These are phyloP conservation scores for Prunus yedoensis DNA, from an alignment of 331 rosid genomes.

Conservation along the genomic window DNA sequence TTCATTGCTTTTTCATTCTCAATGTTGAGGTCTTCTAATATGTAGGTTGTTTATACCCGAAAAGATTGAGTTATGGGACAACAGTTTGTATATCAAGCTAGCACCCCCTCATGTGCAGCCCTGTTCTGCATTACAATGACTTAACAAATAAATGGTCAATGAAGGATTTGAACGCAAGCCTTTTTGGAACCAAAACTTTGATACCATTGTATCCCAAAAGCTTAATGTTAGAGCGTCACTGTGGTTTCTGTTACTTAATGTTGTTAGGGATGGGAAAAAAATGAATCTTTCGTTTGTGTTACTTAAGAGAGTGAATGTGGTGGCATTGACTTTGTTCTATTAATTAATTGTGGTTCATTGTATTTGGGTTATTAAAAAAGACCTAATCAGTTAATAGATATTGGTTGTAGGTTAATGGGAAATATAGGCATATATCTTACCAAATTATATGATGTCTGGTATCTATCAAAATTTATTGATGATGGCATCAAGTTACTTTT, in stretches of 20 bases:
- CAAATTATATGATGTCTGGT: neutral
- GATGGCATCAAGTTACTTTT: neutral
- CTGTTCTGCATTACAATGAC: neutral
- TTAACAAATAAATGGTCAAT: neutral
- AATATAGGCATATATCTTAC: too few relatives aligned
- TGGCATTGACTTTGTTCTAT: neutral
- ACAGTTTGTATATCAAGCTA: neutral
- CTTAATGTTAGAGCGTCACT: neutral
- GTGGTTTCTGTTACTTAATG: neutral
- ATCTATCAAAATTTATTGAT: neutral
- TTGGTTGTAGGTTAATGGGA: neutral
- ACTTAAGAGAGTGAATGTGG: neutral
- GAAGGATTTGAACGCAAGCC: neutral
- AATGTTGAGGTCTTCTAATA: neutral
- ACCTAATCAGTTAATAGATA: too few relatives aligned
- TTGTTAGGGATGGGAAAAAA: neutral
- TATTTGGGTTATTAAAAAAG: neutral
- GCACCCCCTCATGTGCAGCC: neutral
- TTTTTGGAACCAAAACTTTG: neutral
- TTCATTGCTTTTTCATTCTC: neutral
- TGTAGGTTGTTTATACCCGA: neutral
- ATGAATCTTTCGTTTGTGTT: neutral
- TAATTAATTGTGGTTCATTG: neutral
- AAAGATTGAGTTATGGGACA: neutral
- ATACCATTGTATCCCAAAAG: neutral